Base-by-base conservation (phyloP, 129 eudicot genomes). In the Ambrosia trifida region DNA sequence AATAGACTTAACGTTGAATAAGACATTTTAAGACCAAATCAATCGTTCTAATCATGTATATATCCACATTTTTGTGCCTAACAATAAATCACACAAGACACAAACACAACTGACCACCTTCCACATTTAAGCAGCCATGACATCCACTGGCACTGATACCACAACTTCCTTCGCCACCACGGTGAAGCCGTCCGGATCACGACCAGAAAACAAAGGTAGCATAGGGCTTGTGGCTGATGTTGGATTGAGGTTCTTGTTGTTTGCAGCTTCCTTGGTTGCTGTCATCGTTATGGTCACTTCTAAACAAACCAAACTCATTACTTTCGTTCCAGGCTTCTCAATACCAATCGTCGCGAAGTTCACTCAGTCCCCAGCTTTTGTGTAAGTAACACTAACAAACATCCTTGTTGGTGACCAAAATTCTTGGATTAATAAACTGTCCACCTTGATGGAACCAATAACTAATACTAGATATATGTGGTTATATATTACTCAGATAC, bases 201-300 rank as follows among this genome's bases (percentile, higher is more conserved):
- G 68, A 60, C 46, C 61, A 1, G 78, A 66, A 76, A 13, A 66
- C 28, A 62, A 45, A 1, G 41, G 36, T 12, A 50, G 71, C 41
- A 50, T 16, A 4, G 65, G 56, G 32, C 59, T 17, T 8, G 56
- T 51, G 61, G 71, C 49, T 11, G 95, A 89, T 62, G 82, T 83
- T 59, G 72, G 66, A 1, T 43, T 92, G 66, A 89, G 98, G 72
- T 73, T 83, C 0, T 36, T 87, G 40, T 24, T 92, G 51, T 80
- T 89, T 38, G 88, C 83, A 2, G 67, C 95, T 19, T 66, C 83
- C 7, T 16, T 86, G 49, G 84, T 54, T 44, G 71, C 91, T 5
- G 79, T 92, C 14, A 76, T 92, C 28, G 88, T 92, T 6, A 81
- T 92, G 96, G 96, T 85, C 17, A 89, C 96, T 3, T 72, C 95